Base-by-base conservation (phyloP, 1,284 basidiomycete genomes). In the Violaceomyces palustris region DNA sequence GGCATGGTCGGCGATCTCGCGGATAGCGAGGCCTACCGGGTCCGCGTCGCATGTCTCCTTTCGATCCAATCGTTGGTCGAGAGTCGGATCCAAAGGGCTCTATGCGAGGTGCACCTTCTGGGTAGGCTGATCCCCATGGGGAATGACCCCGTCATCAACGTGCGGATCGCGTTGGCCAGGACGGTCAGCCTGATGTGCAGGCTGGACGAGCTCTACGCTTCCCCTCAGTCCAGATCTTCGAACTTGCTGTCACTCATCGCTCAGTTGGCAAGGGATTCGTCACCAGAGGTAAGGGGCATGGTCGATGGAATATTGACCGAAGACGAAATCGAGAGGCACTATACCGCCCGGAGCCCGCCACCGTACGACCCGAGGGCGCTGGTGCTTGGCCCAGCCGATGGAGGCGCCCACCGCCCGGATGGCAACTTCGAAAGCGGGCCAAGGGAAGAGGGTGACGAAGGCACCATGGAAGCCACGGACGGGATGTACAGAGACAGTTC, bases 151-250 rank as follows among this genome's bases (percentile, higher is more conserved):
- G 82, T 96, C 19, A 78, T 88, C 37, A 90, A 91, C 62, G 89
- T 97, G 35, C 81, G 90, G 31, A 88, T 96, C 46, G 85, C 83
- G 6, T 79, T 92, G 1, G 84, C 90, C 11, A 81, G 87, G 33
- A 77, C 87, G 24, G 75, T 83, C 17, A 80, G 80, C 28, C 71
- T 75, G 31, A 73, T 84, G 37, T 80, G 56, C 28, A 42, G 51
- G 33, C 47, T 45, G 25, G 52, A 69, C 44, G 55, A 60, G 60
- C 63, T 73, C 14, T 73, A 72, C 42, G 64, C 67, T 8, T 47
- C 60, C 24, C 43, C 62, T 0, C 55, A 67, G 24, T 61, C 61
- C n/a, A 32, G 57, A 7, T 50, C 50, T 0, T 33, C 54, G 3
- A 45, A 50, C 4, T 48, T 74, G 11, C 44, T 50, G 23, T 58